These are phyloP conservation scores for Candida suzukii DNA, from an alignment of 805 yeast genomes.

Conservation along the genomic window DNA sequence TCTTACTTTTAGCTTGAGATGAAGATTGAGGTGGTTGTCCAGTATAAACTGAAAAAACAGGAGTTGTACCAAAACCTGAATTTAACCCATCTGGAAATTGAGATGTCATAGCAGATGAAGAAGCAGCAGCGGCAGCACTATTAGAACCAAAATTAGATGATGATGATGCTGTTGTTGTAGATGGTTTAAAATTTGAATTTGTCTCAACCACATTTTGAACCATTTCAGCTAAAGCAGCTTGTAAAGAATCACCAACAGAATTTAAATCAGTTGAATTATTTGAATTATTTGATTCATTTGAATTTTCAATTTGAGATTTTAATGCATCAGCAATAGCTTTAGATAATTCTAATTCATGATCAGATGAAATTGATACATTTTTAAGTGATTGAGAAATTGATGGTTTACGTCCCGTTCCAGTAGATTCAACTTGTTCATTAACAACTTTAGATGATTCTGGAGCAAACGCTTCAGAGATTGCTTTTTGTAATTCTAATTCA, in stretches of 20 bases:
- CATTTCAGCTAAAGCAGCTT: slow-evolving; percentile 49
- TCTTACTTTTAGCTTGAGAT: background rate
- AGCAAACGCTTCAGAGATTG: background rate
- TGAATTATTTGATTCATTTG: background rate
- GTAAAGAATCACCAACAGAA: slow-evolving; percentile 30
- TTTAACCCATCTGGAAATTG: background rate
- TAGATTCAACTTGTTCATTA: background rate
- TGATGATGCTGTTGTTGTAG: background rate
- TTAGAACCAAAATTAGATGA: too few species aligned
- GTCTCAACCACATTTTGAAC: slow-evolving; percentile 47
- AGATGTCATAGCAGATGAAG: too few species aligned
- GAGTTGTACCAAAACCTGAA: background rate
- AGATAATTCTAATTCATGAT: slow-evolving; percentile 11
- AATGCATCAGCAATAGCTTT: slow-evolving; percentile 14
- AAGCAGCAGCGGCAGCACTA: background rate
- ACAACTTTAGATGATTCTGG: background rate
- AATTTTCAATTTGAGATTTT: background rate
- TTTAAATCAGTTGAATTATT: background rate
- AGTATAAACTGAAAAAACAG: background rate
- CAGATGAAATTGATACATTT: background rate
- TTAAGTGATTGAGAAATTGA: background rate
- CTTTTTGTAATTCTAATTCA: background rate
- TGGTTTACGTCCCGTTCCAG: slow-evolving; percentile 4
- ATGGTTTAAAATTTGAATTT: slow-evolving; percentile 6
- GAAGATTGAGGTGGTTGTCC: background rate